A percentile compares a stretch with the other conserved stretches of the same genome.
Evolutionary conservation across 208 protist species (phyloP).

Genomic region (Acanthamoeba quina): DNA sequence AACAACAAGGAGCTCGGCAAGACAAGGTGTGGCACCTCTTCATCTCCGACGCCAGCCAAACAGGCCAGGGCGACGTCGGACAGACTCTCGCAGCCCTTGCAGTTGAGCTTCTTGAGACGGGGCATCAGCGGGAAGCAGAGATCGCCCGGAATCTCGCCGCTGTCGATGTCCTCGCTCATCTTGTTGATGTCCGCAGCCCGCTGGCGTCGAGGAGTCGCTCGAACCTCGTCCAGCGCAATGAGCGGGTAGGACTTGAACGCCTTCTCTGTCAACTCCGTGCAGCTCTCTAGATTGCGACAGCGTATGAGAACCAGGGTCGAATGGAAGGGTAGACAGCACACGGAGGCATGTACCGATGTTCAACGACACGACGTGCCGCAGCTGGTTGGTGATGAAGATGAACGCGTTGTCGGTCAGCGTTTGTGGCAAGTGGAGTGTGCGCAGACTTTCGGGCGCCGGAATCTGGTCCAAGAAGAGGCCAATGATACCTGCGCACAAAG

Average conservation of each 20-base stretch:
- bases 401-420: slow-evolving; percentile 36
- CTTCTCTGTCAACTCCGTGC: not conserved
- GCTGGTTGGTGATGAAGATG: slow-evolving; percentile 38
- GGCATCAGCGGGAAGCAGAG: not conserved
- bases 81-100: slow-evolving; percentile 46
- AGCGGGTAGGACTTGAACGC: slow-evolving; percentile 48
- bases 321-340: not conserved
- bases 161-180: slow-evolving; percentile 26
- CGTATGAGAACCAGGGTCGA: not conserved
- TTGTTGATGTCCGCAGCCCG: not conserved
- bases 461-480: slow-evolving; percentile 46
- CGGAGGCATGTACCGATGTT: not conserved
- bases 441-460: not conserved
- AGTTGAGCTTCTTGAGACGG: slow-evolving; percentile 25
- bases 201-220: not conserved
- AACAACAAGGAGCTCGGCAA: not conserved
- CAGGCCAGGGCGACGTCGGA: slow-evolving; percentile 43
- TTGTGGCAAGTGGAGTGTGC: slow-evolving; percentile 54
- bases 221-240: slow-evolving; percentile 15
- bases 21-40: not conserved
- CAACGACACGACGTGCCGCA: slow-evolving; percentile 7
- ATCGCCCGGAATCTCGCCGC: slow-evolving; percentile 27
- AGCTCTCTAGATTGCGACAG: not conserved
- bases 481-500: not conserved
- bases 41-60: not conserved